These are phyloP conservation scores for Amylocarpus encephaloides DNA, from an alignment of 2,329 filamentous ascomycete genomes.

Conservation along the genomic window DNA sequence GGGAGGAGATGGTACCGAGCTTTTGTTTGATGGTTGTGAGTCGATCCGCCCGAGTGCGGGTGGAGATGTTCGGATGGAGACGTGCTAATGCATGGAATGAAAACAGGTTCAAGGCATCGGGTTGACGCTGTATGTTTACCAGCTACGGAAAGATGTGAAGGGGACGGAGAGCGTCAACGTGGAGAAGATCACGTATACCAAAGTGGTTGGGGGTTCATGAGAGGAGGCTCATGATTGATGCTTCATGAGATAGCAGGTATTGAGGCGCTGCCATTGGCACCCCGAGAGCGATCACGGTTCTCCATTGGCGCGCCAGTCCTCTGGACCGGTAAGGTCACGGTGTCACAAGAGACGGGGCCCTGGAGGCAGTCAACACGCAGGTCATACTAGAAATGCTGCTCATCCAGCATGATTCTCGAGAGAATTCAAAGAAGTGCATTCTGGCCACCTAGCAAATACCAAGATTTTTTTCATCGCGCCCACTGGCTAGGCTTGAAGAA, in stretches of 20 bases:
- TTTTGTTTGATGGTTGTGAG: constrained; percentile 98
- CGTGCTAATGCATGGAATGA: constrained; percentile 19
- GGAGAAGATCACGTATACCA: constrained; percentile 81
- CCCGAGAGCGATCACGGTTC: too few relatives aligned
- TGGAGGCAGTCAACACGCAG: too few relatives aligned
- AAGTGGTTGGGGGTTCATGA: constrained; percentile 45
- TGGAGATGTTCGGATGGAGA: neutral
- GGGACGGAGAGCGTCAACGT: constrained; percentile 75
- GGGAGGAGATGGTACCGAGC: constrained; percentile 76
- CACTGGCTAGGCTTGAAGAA: too few relatives aligned
- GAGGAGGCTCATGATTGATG: constrained; percentile 1
- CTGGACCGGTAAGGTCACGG: neutral
- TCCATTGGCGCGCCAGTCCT: too few relatives aligned
- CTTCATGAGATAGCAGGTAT: neutral
- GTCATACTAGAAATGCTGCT: too few relatives aligned
- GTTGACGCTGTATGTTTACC: constrained; percentile 90
- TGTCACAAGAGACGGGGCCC: too few relatives aligned
- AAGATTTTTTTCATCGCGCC: too few relatives aligned
- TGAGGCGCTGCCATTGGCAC: neutral
- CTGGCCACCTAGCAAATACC: too few relatives aligned
- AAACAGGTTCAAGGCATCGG: constrained; percentile 91
- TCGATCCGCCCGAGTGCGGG: too few relatives aligned
- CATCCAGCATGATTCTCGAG: too few relatives aligned
- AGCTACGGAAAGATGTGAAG: constrained; percentile 69
- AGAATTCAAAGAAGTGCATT: too few relatives aligned